Percentiles rank a stretch among this genome's conserved stretches.
Conservation (phyloP, 2,329 filamentous ascomycete genomes). For the Paraphoma sp. region DNA sequence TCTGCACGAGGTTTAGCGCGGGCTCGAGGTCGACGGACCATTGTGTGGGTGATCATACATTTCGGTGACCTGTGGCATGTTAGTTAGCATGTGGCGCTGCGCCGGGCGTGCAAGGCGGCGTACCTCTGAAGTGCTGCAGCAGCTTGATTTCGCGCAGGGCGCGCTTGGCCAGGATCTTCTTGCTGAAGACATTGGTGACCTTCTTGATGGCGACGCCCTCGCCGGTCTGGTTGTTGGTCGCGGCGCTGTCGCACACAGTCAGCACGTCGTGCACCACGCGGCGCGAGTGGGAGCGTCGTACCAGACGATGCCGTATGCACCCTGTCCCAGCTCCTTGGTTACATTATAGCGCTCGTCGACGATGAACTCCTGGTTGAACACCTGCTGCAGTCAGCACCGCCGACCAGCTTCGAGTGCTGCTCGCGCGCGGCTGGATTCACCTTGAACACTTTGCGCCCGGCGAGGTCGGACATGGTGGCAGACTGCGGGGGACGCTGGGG, state of each 20-base stretch:
- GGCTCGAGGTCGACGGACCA: background rate
- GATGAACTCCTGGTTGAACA: constrained; percentile 99
- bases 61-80: constrained; percentile 52
- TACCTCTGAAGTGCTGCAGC: constrained; percentile 87
- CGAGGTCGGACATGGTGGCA: constrained; percentile 62
- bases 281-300: constrained; percentile 53
- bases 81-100: constrained; percentile 18
- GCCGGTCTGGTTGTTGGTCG: constrained; percentile 85
- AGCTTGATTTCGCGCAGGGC: constrained; percentile 98
- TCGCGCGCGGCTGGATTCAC: constrained; percentile 47
- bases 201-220: constrained; percentile 99
- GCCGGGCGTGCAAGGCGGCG: constrained; percentile 11
- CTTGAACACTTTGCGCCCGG: constrained; percentile 69
- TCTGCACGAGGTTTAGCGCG: constrained; percentile 64
- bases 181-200: constrained; percentile 99
- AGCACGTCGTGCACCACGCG: constrained; percentile 15
- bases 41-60: constrained; percentile 42
- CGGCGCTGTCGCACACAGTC: constrained; percentile 68
- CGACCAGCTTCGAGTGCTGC: background rate
- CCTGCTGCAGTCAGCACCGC: constrained; percentile 11
- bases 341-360: constrained; percentile 98
- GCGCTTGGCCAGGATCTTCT: constrained; percentile 99
- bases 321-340: constrained; percentile 97
- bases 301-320: constrained; percentile 99
- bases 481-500: constrained; percentile 3